Conservation (phyloP, 192 early-diverging fungal genomes). For the Coemansia sp. region DNA sequence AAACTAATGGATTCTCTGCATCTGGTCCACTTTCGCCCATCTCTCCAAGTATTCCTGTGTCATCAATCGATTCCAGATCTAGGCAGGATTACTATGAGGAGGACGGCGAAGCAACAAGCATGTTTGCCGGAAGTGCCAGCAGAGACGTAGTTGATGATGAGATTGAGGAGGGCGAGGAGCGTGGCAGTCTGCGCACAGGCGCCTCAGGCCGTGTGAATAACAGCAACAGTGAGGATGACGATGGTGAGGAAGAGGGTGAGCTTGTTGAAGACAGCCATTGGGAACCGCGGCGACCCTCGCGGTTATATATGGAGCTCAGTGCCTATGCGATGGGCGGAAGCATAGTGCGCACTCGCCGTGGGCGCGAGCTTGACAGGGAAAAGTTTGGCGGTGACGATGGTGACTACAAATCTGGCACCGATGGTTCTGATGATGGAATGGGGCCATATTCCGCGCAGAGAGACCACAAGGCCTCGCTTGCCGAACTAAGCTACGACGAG, state of each 20-base stretch:
- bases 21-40: not conserved
- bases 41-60: conserved; percentile 6
- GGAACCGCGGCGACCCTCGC: conserved; percentile 32
- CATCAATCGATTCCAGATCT: conserved; percentile 3
- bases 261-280: conserved; percentile 37
- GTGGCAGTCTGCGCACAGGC: not conserved
- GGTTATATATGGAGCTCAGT: conserved; percentile 26
- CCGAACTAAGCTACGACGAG: conserved; percentile 11
- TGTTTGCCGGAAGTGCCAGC: not conserved
- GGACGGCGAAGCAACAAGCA: not conserved
- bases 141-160: not conserved
- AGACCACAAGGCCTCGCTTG: conserved; percentile 4
- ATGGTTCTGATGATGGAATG: not conserved
- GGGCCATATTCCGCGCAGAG: not conserved
- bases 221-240: conserved; percentile 7
- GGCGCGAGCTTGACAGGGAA: conserved; percentile 16
- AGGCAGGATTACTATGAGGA: conserved; percentile 8
- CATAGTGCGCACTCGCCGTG: conserved; percentile 44
- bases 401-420: conserved; percentile 14
- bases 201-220: not conserved
- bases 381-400: conserved; percentile 9
- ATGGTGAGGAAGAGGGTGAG: conserved; percentile 48
- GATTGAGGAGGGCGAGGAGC: conserved; percentile 12
- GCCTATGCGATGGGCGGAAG: conserved; percentile 47
- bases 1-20: not conserved